phyloP scores from a whole-genome alignment of 305 asterid species.

The Rubia occidens region DNA sequence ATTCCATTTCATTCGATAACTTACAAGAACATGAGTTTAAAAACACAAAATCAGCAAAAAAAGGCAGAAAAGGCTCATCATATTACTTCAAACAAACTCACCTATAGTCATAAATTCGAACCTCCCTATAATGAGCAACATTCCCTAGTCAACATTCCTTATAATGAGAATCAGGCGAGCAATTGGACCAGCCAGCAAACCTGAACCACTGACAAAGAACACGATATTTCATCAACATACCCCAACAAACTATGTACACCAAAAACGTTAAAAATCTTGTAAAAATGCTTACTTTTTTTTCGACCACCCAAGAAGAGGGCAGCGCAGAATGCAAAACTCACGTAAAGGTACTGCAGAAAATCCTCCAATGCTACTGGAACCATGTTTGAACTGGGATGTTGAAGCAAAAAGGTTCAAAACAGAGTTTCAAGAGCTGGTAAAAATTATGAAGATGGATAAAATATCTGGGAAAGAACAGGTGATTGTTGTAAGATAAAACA shows the following conservation, averaged over 20 bases:
- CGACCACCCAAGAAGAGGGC: conserved; percentile 65
- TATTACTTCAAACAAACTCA: conserved; percentile 4
- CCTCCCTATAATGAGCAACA: conserved; percentile 6
- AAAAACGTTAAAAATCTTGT: conserved; percentile 1
- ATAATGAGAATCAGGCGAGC: conserved; percentile 56
- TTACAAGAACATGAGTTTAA: not conserved
- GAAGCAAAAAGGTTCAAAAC: not conserved
- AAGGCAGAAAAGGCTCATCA: not conserved
- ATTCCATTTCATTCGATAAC: no score
- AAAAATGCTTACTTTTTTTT: conserved; percentile 51
- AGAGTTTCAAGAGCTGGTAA: not conserved
- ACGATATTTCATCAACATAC: conserved; percentile 5
- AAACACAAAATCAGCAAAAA: not conserved
- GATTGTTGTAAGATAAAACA: not conserved
- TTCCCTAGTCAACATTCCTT: conserved; percentile 43
- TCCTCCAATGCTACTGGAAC: conserved; percentile 24
- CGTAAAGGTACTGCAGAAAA: conserved; percentile 46
- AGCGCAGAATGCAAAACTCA: conserved; percentile 54
- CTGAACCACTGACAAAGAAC: conserved; percentile 31
- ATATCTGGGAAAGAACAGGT: not conserved
- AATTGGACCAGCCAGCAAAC: conserved; percentile 63
- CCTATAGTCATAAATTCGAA: conserved; percentile 30
- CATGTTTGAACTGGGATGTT: conserved; percentile 24
- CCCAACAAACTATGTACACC: not conserved
- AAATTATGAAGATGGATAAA: not conserved